Base-by-base conservation (phyloP, 306 rosid genomes). In the Sechiopsis laciniata region DNA sequence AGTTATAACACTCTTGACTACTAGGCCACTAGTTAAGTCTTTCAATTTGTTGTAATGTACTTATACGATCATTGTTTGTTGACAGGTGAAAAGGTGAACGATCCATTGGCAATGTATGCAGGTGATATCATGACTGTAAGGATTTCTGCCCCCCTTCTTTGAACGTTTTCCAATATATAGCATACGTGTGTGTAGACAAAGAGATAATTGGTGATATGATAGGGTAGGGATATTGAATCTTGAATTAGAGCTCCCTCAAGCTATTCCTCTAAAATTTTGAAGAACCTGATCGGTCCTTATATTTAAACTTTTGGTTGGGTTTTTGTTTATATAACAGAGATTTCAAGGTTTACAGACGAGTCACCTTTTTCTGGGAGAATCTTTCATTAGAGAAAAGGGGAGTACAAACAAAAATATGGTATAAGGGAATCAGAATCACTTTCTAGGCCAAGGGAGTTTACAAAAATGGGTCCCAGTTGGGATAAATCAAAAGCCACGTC, bases 101-200 rank as follows among this genome's bases (percentile, higher is more conserved):
- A 90, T 79, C 97, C 98, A 3, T 80, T 94, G 84, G 96, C 97
- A 74, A 90, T 94, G 98, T 90, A 87, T 75, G 97, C 96, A 0
- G 98, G 98, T 6, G 98, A 94, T 75, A 88, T 90, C 87, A 94
- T 90, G 98, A 94, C 98, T 56, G 98, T 94, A 80, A 94, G 95
- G 76, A 82, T 82, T 82, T 69, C 45, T 67, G n/a, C 73, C 40
- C 63, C 24, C 52, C 48, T 16, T 9, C 9, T 64, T 64, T 64
- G 51, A 32, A 46, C 32, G 17, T 45, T 62, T 62, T 32, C 22
- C 22, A 35, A 32, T 62, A 0, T 61, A 61, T 32, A 8, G 13
- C 1, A 32, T 62, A 2, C 48, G 48, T 42, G 29, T 26, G 2
- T 26, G 29, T 26, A 26, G 1, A 26, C 29, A 26, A 42, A 42